phyloP scores from a whole-genome alignment of 768 basidiomycete species.

The Kwoniella bestiolae region DNA sequence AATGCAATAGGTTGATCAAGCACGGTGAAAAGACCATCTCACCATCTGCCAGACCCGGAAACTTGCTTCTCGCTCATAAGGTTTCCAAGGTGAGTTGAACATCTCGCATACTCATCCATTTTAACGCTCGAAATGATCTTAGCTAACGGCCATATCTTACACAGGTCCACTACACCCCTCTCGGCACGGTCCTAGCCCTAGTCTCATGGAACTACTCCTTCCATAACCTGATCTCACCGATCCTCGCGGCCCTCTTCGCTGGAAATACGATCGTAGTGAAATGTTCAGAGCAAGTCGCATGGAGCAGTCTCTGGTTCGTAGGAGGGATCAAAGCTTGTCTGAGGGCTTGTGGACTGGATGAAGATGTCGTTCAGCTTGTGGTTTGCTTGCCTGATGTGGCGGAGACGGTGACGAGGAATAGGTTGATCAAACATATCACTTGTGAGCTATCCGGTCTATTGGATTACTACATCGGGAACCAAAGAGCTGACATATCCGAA shows the following conservation, averaged over 20 bases:
- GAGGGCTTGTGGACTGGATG: slow-evolving; percentile 77
- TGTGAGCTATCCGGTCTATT: slow-evolving; percentile 55
- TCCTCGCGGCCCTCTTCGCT: slow-evolving; percentile 84
- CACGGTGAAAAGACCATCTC: slow-evolving; percentile 78
- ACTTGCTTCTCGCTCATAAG: slow-evolving; percentile 58
- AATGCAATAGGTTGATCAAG: slow-evolving; percentile 64
- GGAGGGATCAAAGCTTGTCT: slow-evolving; percentile 77
- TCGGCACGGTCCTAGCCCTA: slow-evolving; percentile 88
- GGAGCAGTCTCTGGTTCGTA: slow-evolving; percentile 78
- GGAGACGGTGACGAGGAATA: slow-evolving; percentile 73
- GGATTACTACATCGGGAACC: neutral
- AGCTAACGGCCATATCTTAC: neutral
- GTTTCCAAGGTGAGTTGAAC: slow-evolving; percentile 49
- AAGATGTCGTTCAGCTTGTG: slow-evolving; percentile 86
- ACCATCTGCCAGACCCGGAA: slow-evolving; percentile 70
- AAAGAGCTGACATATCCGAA: slow-evolving; percentile 13
- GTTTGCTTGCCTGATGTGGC: slow-evolving; percentile 89
- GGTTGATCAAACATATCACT: slow-evolving; percentile 87
- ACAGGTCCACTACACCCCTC: slow-evolving; percentile 73
- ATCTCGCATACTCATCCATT: neutral
- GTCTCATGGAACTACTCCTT: slow-evolving; percentile 75
- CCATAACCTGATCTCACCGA: slow-evolving; percentile 93
- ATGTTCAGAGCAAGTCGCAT: slow-evolving; percentile 70
- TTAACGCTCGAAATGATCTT: neutral
- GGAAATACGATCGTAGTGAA: slow-evolving; percentile 90